phyloP scores from a whole-genome alignment of 1,139 yeast species.

The Hyphopichia wangnamkhiaoensis region DNA sequence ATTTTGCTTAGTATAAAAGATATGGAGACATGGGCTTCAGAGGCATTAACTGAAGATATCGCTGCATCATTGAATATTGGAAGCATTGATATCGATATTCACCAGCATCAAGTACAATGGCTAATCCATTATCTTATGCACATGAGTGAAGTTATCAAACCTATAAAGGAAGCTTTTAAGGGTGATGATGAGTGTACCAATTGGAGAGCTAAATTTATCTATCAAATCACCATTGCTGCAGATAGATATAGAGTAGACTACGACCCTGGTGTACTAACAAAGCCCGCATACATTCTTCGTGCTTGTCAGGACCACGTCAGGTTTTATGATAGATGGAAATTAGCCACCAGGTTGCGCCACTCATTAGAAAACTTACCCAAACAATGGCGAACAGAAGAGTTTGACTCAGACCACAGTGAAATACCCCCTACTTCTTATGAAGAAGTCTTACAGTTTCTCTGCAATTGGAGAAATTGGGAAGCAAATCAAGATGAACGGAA shows the following conservation, averaged over 20 bases:
- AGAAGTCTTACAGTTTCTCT: constrained; percentile 58
- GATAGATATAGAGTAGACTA: constrained; percentile 61
- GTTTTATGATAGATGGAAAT: constrained; percentile 84
- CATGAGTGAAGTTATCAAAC: constrained; percentile 18
- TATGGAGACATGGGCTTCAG: constrained; percentile 46
- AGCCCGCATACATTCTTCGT: constrained; percentile 80
- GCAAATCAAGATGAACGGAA: constrained; percentile 49
- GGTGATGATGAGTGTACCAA: constrained; percentile 9
- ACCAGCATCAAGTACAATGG: constrained; percentile 41
- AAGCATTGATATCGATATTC: constrained; percentile 30
- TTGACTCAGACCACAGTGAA: constrained; percentile 17
- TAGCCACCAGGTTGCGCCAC: constrained; percentile 75
- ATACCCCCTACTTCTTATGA: constrained; percentile 52
- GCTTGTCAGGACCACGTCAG: constrained; percentile 74
- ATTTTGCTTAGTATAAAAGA: constrained; percentile 24
- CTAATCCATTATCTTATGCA: constrained; percentile 26
- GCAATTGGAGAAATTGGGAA: constrained; percentile 94
- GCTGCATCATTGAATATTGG: constrained; percentile 38
- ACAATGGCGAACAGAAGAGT: constrained; percentile 42
- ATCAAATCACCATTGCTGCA: constrained; percentile 64
- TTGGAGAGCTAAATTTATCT: constrained; percentile 46
- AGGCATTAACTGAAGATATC: constrained; percentile 20
- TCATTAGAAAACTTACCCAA: constrained; percentile 61
- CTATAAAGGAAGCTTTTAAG: constrained; percentile 23
- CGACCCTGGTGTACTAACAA: constrained; percentile 87